Conservation (phyloP, 2,329 filamentous ascomycete species). For the Trichoderma sp. region DNA sequence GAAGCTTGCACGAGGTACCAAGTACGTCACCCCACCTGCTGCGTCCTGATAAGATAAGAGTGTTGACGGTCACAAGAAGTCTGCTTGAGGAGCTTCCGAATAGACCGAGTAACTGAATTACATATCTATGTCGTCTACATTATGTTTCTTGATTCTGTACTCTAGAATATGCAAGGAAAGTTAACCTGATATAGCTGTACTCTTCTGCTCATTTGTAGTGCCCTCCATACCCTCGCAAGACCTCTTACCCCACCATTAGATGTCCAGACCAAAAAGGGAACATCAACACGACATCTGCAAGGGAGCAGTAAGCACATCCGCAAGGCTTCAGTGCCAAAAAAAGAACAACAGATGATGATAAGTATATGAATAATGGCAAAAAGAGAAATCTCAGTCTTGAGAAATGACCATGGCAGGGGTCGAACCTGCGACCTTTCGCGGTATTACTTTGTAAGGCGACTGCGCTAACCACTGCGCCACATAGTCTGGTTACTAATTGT, state of each 20-base stretch:
- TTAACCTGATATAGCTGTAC: background rate
- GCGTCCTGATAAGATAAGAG: constrained; percentile 4
- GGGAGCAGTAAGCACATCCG: background rate
- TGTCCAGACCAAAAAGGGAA: background rate
- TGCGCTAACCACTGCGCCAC: constrained; percentile 42
- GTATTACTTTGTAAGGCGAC: constrained; percentile 37
- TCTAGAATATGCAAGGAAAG: background rate
- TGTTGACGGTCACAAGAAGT: background rate
- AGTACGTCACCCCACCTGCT: background rate
- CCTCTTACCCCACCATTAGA: background rate
- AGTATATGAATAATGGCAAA: background rate
- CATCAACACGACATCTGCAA: background rate
- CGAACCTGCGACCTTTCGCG: constrained; percentile 46
- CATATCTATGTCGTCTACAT: background rate
- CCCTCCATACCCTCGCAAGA: background rate
- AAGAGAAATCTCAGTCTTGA: constrained; percentile 14
- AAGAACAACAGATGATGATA: background rate
- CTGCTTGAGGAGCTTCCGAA: background rate
- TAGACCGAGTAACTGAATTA: background rate
- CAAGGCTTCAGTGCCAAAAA: background rate
- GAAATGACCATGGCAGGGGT: constrained; percentile 42
- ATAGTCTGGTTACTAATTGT: constrained; percentile 18
- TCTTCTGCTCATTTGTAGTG: background rate
- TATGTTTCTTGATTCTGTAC: background rate
- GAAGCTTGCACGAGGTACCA: constrained; percentile 9